Evolutionary conservation across 1,139 yeast genomes (phyloP).

Genomic region (Lodderomyces orthopsilosis): DNA sequence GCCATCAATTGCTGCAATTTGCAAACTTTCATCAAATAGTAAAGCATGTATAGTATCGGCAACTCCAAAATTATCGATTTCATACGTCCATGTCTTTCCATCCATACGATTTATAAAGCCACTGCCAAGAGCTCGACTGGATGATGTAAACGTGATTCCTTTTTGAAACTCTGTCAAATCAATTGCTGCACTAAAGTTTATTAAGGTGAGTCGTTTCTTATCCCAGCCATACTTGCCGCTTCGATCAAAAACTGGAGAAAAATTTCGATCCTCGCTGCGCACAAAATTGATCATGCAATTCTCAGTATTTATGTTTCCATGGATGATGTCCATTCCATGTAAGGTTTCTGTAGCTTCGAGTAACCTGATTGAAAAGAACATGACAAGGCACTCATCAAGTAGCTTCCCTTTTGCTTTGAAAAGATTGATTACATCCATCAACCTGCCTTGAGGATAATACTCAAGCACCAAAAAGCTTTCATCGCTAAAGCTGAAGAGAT

Average conservation of each 20-base stretch:
- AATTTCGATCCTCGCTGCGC: conserved; percentile 15
- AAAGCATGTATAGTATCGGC: conserved; percentile 75
- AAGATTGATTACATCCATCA: conserved; percentile 67
- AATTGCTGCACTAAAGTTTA: conserved; percentile 83
- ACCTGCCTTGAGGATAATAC: conserved; percentile 70
- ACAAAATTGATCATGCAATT: conserved; percentile 75
- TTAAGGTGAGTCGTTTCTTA: conserved; percentile 57
- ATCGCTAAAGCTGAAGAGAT: conserved; percentile 59
- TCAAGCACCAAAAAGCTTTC: conserved; percentile 75
- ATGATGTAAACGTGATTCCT: conserved; percentile 60
- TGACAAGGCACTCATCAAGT: conserved; percentile 60
- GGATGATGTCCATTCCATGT: conserved; percentile 67
- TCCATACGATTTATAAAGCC: conserved; percentile 15
- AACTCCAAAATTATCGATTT: conserved; percentile 82
- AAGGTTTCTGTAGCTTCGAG: conserved; percentile 58
- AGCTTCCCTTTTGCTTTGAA: conserved; percentile 30
- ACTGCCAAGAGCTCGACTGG: conserved; percentile 25
- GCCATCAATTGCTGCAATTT: conserved; percentile 30
- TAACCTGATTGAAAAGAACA: conserved; percentile 64
- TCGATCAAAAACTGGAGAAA: conserved; percentile 26
- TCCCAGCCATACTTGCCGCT: conserved; percentile 48
- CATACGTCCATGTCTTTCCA: conserved; percentile 68
- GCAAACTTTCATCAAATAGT: conserved; percentile 66
- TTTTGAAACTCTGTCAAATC: conserved; percentile 57
- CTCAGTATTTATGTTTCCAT: conserved; percentile 85